phyloP scores from a whole-genome alignment of 768 basidiomycete species.

The Lentinula detonsa region DNA sequence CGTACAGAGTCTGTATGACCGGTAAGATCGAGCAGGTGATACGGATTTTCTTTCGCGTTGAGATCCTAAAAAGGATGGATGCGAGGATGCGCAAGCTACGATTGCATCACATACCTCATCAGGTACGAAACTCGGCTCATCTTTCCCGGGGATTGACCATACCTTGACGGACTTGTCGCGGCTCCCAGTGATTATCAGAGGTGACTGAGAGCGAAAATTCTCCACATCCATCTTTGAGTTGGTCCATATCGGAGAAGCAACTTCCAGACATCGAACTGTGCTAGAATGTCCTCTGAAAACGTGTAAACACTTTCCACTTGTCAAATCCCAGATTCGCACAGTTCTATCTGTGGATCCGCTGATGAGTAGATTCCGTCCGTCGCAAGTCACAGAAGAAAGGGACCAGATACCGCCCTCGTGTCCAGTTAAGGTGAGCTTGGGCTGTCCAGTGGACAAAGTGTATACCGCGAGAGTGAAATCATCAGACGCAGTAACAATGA shows the following conservation, averaged over 20 bases:
- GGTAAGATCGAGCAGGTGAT: slow-evolving; percentile 75
- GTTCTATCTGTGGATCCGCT: slow-evolving; percentile 92
- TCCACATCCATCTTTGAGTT: slow-evolving; percentile 51
- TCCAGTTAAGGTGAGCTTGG: slow-evolving; percentile 71
- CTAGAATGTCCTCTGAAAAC: slow-evolving; percentile 97
- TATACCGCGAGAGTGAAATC: slow-evolving; percentile 96
- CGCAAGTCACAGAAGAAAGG: slow-evolving; percentile 68
- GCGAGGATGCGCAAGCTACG: background rate
- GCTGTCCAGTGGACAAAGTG: slow-evolving; percentile 72
- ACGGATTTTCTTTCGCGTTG: slow-evolving; percentile 55
- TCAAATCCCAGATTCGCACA: slow-evolving; percentile 85
- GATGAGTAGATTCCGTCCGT: slow-evolving; percentile 59
- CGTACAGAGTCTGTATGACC: slow-evolving; percentile 92
- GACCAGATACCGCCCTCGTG: slow-evolving; percentile 98
- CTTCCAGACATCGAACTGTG: slow-evolving; percentile 92
- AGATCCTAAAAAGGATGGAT: background rate
- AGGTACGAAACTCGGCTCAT: background rate
- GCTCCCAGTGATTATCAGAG: slow-evolving; percentile 70
- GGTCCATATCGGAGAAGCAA: slow-evolving; percentile 88
- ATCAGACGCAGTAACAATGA: slow-evolving; percentile 95
- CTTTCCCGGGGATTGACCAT: slow-evolving; percentile 37
- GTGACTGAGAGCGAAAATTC: slow-evolving; percentile 63
- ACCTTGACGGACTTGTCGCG: slow-evolving; percentile 64
- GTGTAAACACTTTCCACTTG: slow-evolving; percentile 78
- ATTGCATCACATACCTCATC: background rate